Percentiles rank a stretch among this genome's conserved stretches.
phyloP scores from a whole-genome alignment of 805 yeast species.

The Tetrapisispora phaffii region DNA sequence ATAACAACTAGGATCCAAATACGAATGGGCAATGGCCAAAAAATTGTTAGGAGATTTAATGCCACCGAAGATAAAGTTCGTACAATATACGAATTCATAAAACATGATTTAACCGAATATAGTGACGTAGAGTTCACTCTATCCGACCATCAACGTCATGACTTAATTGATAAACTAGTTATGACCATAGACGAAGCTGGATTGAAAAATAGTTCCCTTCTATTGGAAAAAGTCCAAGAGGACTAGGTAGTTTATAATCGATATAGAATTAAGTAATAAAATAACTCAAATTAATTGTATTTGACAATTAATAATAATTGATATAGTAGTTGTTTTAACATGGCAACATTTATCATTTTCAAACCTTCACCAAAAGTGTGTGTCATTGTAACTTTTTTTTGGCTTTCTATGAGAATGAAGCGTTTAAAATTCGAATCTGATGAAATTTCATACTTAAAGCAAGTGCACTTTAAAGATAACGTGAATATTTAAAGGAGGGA shows the following conservation, averaged over 20 bases:
- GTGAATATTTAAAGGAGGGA: no score
- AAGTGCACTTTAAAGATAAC: no score
- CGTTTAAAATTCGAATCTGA: no score
- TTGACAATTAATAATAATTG: no score
- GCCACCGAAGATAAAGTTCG: slow-evolving; percentile 45
- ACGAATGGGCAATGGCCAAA: slow-evolving; percentile 78
- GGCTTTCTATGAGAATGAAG: no score
- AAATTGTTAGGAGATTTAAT: slow-evolving; percentile 63
- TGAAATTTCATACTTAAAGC: no score
- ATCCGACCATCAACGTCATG: slow-evolving; percentile 43
- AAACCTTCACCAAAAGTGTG: no score
- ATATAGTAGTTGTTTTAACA: no score
- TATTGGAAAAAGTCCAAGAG: slow-evolving; percentile 44
- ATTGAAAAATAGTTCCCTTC: slow-evolving; percentile 68
- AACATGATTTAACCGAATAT: slow-evolving; percentile 41
- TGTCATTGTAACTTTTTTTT: no score
- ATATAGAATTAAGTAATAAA: neutral
- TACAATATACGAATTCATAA: slow-evolving; percentile 55
- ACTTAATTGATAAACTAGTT: slow-evolving; percentile 45
- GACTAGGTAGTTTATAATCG: neutral
- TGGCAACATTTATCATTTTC: no score
- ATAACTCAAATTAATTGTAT: no score
- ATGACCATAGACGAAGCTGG: slow-evolving; percentile 63
- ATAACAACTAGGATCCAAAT: slow-evolving; percentile 72
- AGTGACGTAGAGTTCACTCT: slow-evolving; percentile 43